Evolutionary conservation across 768 basidiomycete genomes (phyloP), one percentile per base, ranked within the genome.

Genomic region (Rhizopogon vesiculosus): DNA sequence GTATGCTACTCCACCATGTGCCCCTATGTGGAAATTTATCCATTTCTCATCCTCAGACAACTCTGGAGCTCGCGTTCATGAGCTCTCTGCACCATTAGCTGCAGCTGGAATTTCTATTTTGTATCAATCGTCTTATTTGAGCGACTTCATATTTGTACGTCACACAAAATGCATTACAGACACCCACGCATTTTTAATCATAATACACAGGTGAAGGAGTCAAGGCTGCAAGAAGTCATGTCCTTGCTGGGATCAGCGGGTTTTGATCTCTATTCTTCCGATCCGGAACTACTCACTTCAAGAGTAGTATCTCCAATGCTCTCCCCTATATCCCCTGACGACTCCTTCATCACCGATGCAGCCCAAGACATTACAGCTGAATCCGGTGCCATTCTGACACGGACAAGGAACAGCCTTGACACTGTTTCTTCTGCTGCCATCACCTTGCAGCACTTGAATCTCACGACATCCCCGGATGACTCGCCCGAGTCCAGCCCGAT

Each of bases 51-150:
- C 25, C 41, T 2, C 60, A 87, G 86, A 85, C 65, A 83, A 79
- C 58, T 83, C 86, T 5, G 87, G 88, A 12, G 83, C 85, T 18
- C 79, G 89, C 45, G 83, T 91, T 0, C 81, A 84, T 58, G 87
- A 91, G 64, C 74, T 92, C 33, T 90, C 90, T 19, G 84, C 86
- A 15, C 87, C 85, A 33, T 73, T 92, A 18, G 87, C 88, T 10
- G 84, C 82, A 12, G 86, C 85, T 39, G 87, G 87, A 3, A 89
- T 92, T 39, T 88, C 86, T 33, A 91, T 92, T 48, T 73, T 91
- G 13, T 92, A 91, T 67, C 87, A 89, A 64, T 89, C 87, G 5
- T 88, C 88, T 2, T 91, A 91, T 67, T 84, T 82, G 80, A 85
- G 87, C 61, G 89, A 91, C 68, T 91, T 87, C 65, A 87, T 91